Evolutionary conservation across 208 protist species (phyloP).

Genomic region (Acanthamoeba castellanii): DNA sequence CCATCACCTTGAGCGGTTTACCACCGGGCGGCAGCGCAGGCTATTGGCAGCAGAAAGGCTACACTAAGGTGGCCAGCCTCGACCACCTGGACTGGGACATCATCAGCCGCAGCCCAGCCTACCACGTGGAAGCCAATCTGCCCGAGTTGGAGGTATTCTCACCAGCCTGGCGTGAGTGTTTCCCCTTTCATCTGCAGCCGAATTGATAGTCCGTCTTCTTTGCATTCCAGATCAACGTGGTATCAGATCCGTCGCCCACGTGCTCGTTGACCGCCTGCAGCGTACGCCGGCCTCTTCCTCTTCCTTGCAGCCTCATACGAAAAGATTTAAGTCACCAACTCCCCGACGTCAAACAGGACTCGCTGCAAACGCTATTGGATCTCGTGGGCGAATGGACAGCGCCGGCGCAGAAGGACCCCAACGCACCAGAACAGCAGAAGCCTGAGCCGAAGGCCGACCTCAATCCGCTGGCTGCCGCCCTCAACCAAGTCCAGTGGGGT

Average conservation of each 20-base stretch:
- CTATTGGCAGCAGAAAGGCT: conserved; percentile 71
- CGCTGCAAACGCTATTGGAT: conserved; percentile 70
- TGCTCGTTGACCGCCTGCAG: background rate
- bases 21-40: background rate
- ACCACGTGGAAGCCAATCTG: background rate
- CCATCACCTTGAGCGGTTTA: background rate
- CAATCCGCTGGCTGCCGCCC: conserved; percentile 10
- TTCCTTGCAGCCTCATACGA: background rate
- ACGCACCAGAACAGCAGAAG: background rate
- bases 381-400: conserved; percentile 40
- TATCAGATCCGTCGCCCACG: background rate
- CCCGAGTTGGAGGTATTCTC: background rate
- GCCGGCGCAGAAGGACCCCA: background rate
- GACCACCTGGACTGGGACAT: conserved; percentile 46
- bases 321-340: background rate
- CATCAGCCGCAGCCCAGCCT: conserved; percentile 11
- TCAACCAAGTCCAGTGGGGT: conserved; percentile 33
- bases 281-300: background rate
- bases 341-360: background rate
- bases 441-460: background rate
- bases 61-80: background rate
- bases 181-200: no score
- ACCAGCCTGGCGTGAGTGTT: background rate
- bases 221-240: background rate
- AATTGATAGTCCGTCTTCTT: background rate